phyloP scores from a whole-genome alignment of 768 basidiomycete species.

The Scleroderma citrinum region DNA sequence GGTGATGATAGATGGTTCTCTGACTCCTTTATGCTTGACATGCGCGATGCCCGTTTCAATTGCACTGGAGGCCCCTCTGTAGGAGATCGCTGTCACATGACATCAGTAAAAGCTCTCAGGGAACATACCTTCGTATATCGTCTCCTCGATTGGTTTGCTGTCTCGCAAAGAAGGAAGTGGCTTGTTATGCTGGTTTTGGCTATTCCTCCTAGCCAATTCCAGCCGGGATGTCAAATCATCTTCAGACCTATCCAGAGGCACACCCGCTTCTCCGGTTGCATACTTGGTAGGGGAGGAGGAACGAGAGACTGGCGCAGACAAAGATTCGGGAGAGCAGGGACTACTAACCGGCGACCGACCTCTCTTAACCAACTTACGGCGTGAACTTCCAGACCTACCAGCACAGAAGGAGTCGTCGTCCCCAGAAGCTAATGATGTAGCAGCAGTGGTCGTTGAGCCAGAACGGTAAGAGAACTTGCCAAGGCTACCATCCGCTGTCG shows the following conservation, averaged over 20 bases:
- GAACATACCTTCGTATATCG: constrained; percentile 70
- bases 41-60: constrained; percentile 49
- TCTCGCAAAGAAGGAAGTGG: constrained; percentile 33
- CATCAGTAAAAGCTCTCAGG: constrained; percentile 2
- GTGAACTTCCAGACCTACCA: constrained; percentile 39
- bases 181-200: constrained; percentile 63
- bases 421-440: constrained; percentile 53
- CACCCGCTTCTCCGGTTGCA: constrained; percentile 37
- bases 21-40: constrained; percentile 36
- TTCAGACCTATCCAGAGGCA: constrained; percentile 59
- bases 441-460: constrained; percentile 57
- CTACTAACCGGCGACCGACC: constrained; percentile 37
- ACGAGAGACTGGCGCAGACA: constrained; percentile 34
- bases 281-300: constrained; percentile 40
- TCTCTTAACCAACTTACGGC: constrained; percentile 42
- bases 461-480: constrained; percentile 70
- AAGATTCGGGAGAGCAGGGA: constrained; percentile 30
- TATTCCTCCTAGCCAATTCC: constrained; percentile 80
- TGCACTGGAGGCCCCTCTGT: constrained; percentile 57
- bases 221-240: constrained; percentile 71
- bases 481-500: constrained; percentile 60
- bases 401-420: constrained; percentile 57
- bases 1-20: constrained; percentile 41
- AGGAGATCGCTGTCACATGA: not conserved
- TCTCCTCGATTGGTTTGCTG: constrained; percentile 51